Evolutionary conservation across 495 filamentous ascomycete species (phyloP), one percentile per base, ranked within the genome.

Genomic region (Thozetella sp.): DNA sequence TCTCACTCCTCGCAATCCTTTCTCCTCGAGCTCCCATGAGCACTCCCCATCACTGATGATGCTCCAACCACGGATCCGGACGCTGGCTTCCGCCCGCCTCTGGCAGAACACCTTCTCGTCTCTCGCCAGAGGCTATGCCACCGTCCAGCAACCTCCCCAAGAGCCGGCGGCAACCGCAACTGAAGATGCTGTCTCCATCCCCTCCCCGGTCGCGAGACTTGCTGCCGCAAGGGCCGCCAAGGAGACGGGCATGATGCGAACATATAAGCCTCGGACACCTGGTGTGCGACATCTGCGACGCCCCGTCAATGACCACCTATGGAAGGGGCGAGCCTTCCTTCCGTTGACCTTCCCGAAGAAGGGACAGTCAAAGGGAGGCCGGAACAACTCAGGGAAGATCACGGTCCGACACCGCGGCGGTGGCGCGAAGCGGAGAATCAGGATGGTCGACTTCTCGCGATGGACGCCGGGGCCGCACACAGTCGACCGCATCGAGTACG

Each of bases 401-500:
- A 97, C 92, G 2, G 89, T 98, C 24, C 80, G 95, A 58, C 95
- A 99, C 83, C 87, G 86, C 37, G 95, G 95, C 68, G 94, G 92
- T 69, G 95, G 95, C 59, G 85, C 88, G 56, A 96, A 96, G 80
- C 82, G 95, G 66, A 86, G 95, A 63, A 97, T 99, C 69, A 82
- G 95, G 15, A 95, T 85, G 0, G 85, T 99, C 34, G 95, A 99
- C 75, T 98, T 96, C 68, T 71, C 84, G 60, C 89, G 95, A 15
- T 82, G 78, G 72, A 80, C 74, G 6, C 82, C 93, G 0, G 95
- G 96, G 9, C 87, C 88, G 46, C 95, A 97, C 63, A 71, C 83
- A 2, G 93, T 99, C 57, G 93, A 97, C 64, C 85, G 95, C 56
- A 97, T 99, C 69, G 95, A 99, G 75, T 90, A 97, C 69, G 95